Percentiles rank a stretch among this genome's conserved stretches.
These are phyloP conservation scores for Cruciata laevipes DNA, from an alignment of 257 asterid species.

Conservation along the genomic window DNA sequence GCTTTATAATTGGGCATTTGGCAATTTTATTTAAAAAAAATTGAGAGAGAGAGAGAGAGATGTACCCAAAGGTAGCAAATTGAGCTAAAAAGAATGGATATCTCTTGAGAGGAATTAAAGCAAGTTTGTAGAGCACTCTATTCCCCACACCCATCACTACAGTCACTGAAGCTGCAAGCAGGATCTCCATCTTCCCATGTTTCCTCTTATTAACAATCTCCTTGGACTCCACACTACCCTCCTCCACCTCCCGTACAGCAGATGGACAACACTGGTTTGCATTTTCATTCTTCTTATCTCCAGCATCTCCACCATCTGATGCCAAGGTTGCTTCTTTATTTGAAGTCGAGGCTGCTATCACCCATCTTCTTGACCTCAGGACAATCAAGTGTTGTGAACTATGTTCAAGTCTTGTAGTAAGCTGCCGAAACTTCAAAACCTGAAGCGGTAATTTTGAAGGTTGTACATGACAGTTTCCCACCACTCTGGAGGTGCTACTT, in stretches of 20 bases:
- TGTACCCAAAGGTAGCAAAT: constrained; percentile 89
- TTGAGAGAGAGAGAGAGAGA: constrained; percentile 1
- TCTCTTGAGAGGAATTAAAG: constrained; percentile 77
- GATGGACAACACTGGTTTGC: constrained; percentile 11
- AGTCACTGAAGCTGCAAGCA: constrained; percentile 63
- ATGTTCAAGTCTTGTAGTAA: neutral
- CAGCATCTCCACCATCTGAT: neutral
- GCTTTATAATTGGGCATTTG: neutral
- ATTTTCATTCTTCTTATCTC: constrained; percentile 6
- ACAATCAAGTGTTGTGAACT: constrained; percentile 1
- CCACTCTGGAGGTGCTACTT: neutral
- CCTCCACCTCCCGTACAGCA: constrained; percentile 32
- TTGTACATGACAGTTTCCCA: constrained; percentile 4
- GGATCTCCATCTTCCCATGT: constrained; percentile 51
- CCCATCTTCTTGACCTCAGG: constrained; percentile 12
- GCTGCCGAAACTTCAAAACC: neutral
- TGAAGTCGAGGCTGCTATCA: constrained; percentile 1
- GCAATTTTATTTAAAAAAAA: too few species aligned
- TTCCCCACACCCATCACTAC: constrained; percentile 90
- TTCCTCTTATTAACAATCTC: constrained; percentile 3
- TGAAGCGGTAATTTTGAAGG: neutral
- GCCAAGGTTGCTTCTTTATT: neutral
- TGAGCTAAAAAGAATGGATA: constrained; percentile 95
- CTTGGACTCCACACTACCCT: constrained; percentile 16
- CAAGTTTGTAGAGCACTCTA: constrained; percentile 88